A percentile compares a stretch with the other conserved stretches of the same genome.
These are phyloP conservation scores for Penicillium sp. DNA, from an alignment of 2,329 filamentous ascomycete species.

Conservation along the genomic window DNA sequence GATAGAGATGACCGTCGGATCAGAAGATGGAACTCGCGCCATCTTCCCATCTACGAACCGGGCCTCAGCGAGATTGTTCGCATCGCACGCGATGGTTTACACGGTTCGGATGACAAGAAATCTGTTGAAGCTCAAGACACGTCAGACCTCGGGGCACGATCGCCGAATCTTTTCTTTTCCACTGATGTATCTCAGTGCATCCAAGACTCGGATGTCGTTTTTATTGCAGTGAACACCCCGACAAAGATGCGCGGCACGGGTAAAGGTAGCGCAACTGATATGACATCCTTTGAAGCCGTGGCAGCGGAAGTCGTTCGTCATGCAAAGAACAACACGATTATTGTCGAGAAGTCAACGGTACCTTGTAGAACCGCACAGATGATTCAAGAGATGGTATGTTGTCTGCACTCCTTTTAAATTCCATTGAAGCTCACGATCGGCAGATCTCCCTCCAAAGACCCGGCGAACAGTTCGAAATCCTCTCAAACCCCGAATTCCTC, in stretches of 20 bases:
- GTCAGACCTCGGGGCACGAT: neutral
- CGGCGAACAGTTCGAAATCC: constrained; percentile 66
- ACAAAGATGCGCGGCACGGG: constrained; percentile 70
- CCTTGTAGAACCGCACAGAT: constrained; percentile 71
- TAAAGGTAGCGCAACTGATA: constrained; percentile 67
- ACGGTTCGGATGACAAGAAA: neutral
- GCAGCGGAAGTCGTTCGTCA: constrained; percentile 65
- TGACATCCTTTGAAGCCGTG: constrained; percentile 69
- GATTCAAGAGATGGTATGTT: constrained; percentile 63
- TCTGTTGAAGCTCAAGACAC: neutral
- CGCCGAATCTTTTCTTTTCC: constrained; percentile 70
- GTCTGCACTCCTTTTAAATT: neutral
- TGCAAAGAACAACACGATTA: constrained; percentile 65
- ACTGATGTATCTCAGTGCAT: constrained; percentile 64
- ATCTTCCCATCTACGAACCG: constrained; percentile 26
- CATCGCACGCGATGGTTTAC: constrained; percentile 11
- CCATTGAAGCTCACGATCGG: neutral
- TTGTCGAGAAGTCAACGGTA: constrained; percentile 80
- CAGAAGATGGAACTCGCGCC: constrained; percentile 27
- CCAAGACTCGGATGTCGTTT: constrained; percentile 66
- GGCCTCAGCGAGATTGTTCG: constrained; percentile 22
- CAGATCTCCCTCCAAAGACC: constrained; percentile 47
- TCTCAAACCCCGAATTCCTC: constrained; percentile 79
- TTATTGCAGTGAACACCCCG: constrained; percentile 76
- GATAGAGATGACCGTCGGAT: constrained; percentile 25